Percentiles rank a stretch among this genome's conserved stretches.
Conservation (phyloP, 345 rosid genomes). For the Noccaea bulbosa region DNA sequence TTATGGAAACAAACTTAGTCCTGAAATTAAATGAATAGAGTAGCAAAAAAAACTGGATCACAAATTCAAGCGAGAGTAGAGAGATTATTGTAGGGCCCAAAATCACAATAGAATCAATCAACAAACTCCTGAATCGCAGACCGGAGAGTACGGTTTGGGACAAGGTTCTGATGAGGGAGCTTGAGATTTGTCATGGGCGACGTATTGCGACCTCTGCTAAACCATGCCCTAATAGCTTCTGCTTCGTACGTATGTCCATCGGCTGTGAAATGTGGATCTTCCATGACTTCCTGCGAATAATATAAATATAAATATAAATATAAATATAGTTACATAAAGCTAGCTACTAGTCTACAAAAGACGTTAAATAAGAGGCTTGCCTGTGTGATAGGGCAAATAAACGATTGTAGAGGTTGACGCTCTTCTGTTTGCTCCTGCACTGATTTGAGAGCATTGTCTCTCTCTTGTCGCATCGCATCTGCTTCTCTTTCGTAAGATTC, state of each 20-base stretch:
- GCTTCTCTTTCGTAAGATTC: slow-evolving; percentile 37
- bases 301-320: too few relatives aligned
- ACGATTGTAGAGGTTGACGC: slow-evolving; percentile 39
- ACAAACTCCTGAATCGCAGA: slow-evolving; percentile 65
- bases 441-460: slow-evolving; percentile 36
- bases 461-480: slow-evolving; percentile 46
- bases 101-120: neutral
- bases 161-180: slow-evolving; percentile 51
- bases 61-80: neutral
- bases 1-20: too few relatives aligned
- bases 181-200: slow-evolving; percentile 61
- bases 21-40: too few relatives aligned
- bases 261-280: slow-evolving; percentile 67
- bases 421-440: slow-evolving; percentile 45
- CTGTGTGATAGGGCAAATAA: slow-evolving; percentile 49
- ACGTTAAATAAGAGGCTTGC: slow-evolving; percentile 4
- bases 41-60: neutral
- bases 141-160: slow-evolving; percentile 65
- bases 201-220: slow-evolving; percentile 52
- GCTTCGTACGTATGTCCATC: slow-evolving; percentile 79
- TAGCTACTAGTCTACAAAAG: too few relatives aligned
- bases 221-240: slow-evolving; percentile 58
- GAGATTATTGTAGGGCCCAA: neutral
- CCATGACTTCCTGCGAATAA: slow-evolving; percentile 46
- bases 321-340: too few relatives aligned